Conservation (phyloP, 2,329 filamentous ascomycete species). For the Hypoxylon sp. region DNA sequence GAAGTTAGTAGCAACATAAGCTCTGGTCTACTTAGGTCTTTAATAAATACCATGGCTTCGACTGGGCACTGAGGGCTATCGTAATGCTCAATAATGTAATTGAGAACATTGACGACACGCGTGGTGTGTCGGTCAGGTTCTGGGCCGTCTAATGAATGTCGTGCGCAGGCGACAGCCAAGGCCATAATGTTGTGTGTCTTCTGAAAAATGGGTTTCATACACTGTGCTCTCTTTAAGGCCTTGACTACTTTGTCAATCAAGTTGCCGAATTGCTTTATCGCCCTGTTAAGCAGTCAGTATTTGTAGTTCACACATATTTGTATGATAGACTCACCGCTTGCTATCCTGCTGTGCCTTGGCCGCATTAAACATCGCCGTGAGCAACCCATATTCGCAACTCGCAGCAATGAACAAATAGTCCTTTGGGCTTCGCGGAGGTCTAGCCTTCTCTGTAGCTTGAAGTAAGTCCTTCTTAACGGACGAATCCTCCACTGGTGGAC, state of each 20-base stretch:
- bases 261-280: slow-evolving; percentile 39
- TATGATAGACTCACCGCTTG: slow-evolving; percentile 53
- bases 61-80: slow-evolving; percentile 61
- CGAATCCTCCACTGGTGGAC: not conserved
- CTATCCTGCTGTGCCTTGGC: slow-evolving; percentile 54
- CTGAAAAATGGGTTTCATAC: slow-evolving; percentile 34
- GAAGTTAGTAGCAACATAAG: slow-evolving; percentile 56
- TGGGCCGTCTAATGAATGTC: slow-evolving; percentile 1
- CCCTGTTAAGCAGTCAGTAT: slow-evolving; percentile 38
- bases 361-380: slow-evolving; percentile 59
- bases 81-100: slow-evolving; percentile 58
- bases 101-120: slow-evolving; percentile 53
- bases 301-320: not conserved
- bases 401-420: slow-evolving; percentile 20
- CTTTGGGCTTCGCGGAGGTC: slow-evolving; percentile 18
- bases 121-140: slow-evolving; percentile 2
- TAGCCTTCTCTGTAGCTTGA: slow-evolving; percentile 26
- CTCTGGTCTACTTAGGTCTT: slow-evolving; percentile 60
- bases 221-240: slow-evolving; percentile 23
- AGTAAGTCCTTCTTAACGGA: slow-evolving; percentile 27
- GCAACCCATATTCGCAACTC: slow-evolving; percentile 55
- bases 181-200: slow-evolving; percentile 34
- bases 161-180: slow-evolving; percentile 33
- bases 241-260: slow-evolving; percentile 37
- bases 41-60: slow-evolving; percentile 63